Evolutionary conservation across 75 land plant species (phyloP), one percentile per base, ranked within the genome.

Genomic region (Adiantum capillusveneris): DNA sequence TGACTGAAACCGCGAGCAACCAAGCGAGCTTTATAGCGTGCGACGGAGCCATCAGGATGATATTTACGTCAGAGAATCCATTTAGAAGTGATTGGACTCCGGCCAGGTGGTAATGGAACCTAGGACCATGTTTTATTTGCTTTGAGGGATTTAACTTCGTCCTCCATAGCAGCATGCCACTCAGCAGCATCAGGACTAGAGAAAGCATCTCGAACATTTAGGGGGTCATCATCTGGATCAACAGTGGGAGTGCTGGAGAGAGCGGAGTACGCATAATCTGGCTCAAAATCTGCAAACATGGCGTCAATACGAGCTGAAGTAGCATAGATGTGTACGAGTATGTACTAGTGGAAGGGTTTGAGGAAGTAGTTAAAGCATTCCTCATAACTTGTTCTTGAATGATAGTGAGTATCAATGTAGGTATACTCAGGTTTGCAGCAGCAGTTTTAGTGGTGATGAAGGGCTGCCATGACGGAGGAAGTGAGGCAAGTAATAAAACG

Each of bases 61-160:
- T n/a, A 13, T 24, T 60, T 60, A 24, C 22, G 22, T 26, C 39
- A 34, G 41, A 59, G 19, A 21, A 59, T 14, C 50, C 27, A 37
- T 22, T 37, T 59, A 28, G 43, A 59, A 12, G 43, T 36, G 17
- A 39, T 39, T 7, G 42, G 42, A 7, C 7, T 39, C 7, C 42
- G 42, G 13, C 13, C 13, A 9, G 42, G 42, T 13, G 42, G 42
- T 9, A 39, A 13, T 7, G 42, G 42, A 39, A 39, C 42, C 42
- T 9, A 39, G 42, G 42, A 39, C 42, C 42, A 39, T 7, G 42
- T 39, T 7, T 13, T 7, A 39, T 39, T 39, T 7, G 42, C 42
- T 39, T 13, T 7, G 7, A 39, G 42, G 13, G 42, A 39, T 9
- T 7, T 13, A 7, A 39, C 7, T 39, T 39, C 42, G 42, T 7